phyloP scores from a whole-genome alignment of 2,329 filamentous ascomycete genomes.

The Meredithiella fracta region DNA sequence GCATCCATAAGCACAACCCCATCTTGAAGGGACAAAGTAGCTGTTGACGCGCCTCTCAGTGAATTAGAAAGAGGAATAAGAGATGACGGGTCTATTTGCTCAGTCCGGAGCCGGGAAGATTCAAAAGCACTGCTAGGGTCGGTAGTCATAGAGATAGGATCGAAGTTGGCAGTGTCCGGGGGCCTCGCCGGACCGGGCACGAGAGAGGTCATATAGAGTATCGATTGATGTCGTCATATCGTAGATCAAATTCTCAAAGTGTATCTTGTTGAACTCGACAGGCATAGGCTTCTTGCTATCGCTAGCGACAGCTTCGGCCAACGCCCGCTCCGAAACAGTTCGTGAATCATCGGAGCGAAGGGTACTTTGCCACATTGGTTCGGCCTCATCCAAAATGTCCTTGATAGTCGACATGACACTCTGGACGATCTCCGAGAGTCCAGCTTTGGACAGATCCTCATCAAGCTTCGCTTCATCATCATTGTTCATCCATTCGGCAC shows the following conservation, averaged over 20 bases:
- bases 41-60: neutral
- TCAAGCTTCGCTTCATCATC: slow-evolving; percentile 52
- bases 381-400: slow-evolving; percentile 60
- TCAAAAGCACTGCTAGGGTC: slow-evolving; percentile 26
- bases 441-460: slow-evolving; percentile 53
- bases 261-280: slow-evolving; percentile 51
- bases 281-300: slow-evolving; percentile 36
- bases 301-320: slow-evolving; percentile 21
- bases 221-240: slow-evolving; percentile 66
- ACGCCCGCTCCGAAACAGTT: slow-evolving; percentile 23
- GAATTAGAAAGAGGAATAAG: slow-evolving; percentile 28
- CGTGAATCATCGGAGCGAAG: neutral
- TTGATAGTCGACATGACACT: slow-evolving; percentile 70
- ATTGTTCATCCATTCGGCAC: slow-evolving; percentile 64
- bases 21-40: neutral
- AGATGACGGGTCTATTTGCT: slow-evolving; percentile 38
- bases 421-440: slow-evolving; percentile 58
- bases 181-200: slow-evolving; percentile 38
- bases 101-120: slow-evolving; percentile 43
- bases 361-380: slow-evolving; percentile 47
- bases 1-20: slow-evolving; percentile 27
- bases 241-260: slow-evolving; percentile 57
- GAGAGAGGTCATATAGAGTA: slow-evolving; percentile 60
- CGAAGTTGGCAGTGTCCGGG: slow-evolving; percentile 1
- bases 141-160: neutral